Conservation (phyloP, 495 filamentous ascomycete genomes). For the Trichocladium antarcticum region DNA sequence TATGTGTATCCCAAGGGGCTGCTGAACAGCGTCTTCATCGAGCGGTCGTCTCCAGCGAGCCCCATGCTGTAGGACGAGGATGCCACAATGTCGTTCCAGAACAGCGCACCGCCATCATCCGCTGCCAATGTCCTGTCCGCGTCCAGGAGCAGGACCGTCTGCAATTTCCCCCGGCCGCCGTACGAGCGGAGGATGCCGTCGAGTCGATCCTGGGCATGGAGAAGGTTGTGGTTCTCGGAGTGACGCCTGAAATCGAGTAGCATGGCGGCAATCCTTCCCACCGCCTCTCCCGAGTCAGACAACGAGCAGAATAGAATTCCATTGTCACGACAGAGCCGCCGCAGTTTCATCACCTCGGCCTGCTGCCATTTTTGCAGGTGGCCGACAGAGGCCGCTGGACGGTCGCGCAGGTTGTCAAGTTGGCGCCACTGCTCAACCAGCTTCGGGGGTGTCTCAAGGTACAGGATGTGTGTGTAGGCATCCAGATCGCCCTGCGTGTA, state of each 20-base stretch:
- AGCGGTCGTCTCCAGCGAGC: slow-evolving; percentile 1
- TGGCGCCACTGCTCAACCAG: slow-evolving; percentile 27
- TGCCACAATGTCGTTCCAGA: slow-evolving; percentile 34
- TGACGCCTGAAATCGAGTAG: slow-evolving; percentile 35
- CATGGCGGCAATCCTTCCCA: slow-evolving; percentile 16
- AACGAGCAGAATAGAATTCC: slow-evolving; percentile 40
- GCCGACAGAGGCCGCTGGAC: slow-evolving; percentile 24
- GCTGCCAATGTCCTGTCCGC: slow-evolving; percentile 47
- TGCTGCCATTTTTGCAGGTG: slow-evolving; percentile 46
- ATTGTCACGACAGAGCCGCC: slow-evolving; percentile 37
- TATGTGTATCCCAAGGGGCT: slow-evolving; percentile 44
- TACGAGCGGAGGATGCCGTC: slow-evolving; percentile 26
- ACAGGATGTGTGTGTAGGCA: slow-evolving; percentile 50
- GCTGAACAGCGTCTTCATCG: slow-evolving; percentile 42
- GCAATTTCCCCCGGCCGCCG: slow-evolving; percentile 11
- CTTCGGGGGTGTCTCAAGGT: slow-evolving; percentile 39
- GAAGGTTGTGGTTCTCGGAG: slow-evolving; percentile 33
- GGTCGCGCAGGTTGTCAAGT: slow-evolving; percentile 32
- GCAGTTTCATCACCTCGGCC: slow-evolving; percentile 39
- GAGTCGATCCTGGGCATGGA: slow-evolving; percentile 26
- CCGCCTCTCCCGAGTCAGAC: neutral
- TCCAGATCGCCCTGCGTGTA: slow-evolving; percentile 40
- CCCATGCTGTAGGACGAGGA: neutral
- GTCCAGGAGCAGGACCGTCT: slow-evolving; percentile 47
- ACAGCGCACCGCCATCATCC: slow-evolving; percentile 44